These are phyloP conservation scores for Cronartium ribicola DNA, from an alignment of 1,284 basidiomycete genomes.

Conservation along the genomic window DNA sequence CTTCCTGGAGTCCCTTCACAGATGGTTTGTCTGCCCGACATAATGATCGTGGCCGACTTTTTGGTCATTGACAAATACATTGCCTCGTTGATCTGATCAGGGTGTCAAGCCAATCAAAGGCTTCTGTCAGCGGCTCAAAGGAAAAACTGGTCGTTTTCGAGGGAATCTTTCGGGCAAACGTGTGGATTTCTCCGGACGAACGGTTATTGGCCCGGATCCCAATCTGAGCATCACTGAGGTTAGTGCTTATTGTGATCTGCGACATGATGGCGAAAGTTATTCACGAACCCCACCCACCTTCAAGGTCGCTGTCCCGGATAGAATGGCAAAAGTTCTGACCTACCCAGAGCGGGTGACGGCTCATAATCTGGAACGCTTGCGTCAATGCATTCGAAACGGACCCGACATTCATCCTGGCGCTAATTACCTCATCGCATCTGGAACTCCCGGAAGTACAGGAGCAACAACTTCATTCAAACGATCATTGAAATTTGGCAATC, in stretches of 20 bases:
- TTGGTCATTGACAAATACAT: not conserved
- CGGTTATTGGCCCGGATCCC: constrained; percentile 97
- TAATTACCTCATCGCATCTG: constrained; percentile 76
- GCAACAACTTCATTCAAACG: constrained; percentile 63
- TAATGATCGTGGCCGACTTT: not conserved
- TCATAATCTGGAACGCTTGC: constrained; percentile 79
- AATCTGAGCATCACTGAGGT: constrained; percentile 92
- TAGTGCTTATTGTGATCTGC: not conserved
- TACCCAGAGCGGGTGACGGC: constrained; percentile 92
- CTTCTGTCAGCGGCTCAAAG: constrained; percentile 96
- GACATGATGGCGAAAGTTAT: not conserved
- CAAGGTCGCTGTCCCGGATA: constrained; percentile 77
- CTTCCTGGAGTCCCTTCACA: constrained; percentile 83
- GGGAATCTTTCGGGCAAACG: constrained; percentile 98
- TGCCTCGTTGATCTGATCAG: constrained; percentile 1
- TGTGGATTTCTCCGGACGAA: constrained; percentile 97
- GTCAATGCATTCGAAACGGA: constrained; percentile 79
- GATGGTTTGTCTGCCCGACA: constrained; percentile 50
- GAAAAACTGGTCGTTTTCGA: constrained; percentile 97
- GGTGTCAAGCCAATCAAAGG: constrained; percentile 83
- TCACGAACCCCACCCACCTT: not conserved
- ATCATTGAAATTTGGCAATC: constrained; percentile 57
- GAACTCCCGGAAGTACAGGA: constrained; percentile 49
- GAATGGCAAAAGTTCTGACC: constrained; percentile 90
- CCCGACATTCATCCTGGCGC: constrained; percentile 91